Evolutionary conservation across 495 filamentous ascomycete species (phyloP), one percentile per base, ranked within the genome.

Genomic region (Lichina pygmaea): DNA sequence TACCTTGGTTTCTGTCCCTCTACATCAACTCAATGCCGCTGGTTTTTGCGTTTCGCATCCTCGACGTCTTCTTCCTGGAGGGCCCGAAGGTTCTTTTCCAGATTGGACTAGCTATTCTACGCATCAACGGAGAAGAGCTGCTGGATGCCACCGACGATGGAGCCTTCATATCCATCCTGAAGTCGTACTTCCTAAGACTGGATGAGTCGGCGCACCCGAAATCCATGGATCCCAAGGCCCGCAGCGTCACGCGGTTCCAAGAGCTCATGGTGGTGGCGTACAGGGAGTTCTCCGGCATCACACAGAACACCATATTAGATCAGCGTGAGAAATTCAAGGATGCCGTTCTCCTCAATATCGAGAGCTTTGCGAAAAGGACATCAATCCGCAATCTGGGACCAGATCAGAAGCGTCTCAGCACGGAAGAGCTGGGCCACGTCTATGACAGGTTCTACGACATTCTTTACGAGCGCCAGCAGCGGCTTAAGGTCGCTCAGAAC

Each of bases 211-310:
- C 89, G 6, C 91, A 97, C 55, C 91, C 89, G 0, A 82, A 77
- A 50, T 93, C 83, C 0, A 83, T 92, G 53, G 94, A 95, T 51
- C 74, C 83, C 0, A 95, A 94, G 55, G 62, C 93, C 17, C 69
- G 86, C 48, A 81, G 83, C 8, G 86, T 97, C 36, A 97, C 91
- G 0, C 70, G 81, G 40, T 97, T 97, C 58, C 89, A 97, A 56
- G 89, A 95, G 54, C 67, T 97, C 45, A 93, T 97, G 82, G 89
- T 97, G 3, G 86, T 94, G 4, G 89, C 89, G 10, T 95, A 95
- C 65, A 93, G 91, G 49, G 89, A 97, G 53, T 97, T 97, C 52
- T 77, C 86, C 1, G 81, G 74, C 8, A 93, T 97, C 54, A 97
- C 89, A 0, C 86, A 95, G 54, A 75, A 70, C 52, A 93, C 78